These are phyloP conservation scores for Massariosphaeria phaeospora DNA, from an alignment of 495 filamentous ascomycete genomes.

Conservation along the genomic window DNA sequence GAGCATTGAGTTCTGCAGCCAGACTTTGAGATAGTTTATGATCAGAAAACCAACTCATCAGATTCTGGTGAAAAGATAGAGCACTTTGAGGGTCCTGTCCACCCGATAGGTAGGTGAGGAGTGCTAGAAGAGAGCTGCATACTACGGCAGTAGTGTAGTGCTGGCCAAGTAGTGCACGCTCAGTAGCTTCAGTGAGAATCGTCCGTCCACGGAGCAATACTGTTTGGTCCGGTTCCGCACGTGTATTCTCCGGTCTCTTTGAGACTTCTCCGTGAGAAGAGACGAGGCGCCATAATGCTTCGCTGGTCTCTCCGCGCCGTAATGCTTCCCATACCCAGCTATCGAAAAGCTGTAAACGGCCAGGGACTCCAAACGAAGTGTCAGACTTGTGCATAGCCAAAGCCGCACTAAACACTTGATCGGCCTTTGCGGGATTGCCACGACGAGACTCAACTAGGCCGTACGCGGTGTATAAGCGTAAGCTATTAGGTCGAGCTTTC, in stretches of 20 bases:
- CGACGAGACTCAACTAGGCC: slow-evolving; percentile 64
- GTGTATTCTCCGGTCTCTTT: not conserved
- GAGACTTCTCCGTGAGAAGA: slow-evolving; percentile 38
- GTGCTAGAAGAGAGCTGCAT: slow-evolving; percentile 55
- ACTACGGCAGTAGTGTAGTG: slow-evolving; percentile 50
- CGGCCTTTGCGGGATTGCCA: slow-evolving; percentile 51
- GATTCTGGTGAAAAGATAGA: slow-evolving; percentile 39
- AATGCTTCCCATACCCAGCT: slow-evolving; percentile 70
- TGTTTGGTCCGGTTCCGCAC: slow-evolving; percentile 15
- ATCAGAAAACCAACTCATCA: slow-evolving; percentile 36
- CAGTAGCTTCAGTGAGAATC: not conserved
- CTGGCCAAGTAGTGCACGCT: slow-evolving; percentile 45
- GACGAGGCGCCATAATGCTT: slow-evolving; percentile 49
- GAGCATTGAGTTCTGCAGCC: slow-evolving; percentile 37
- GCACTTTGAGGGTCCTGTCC: slow-evolving; percentile 37
- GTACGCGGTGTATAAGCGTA: slow-evolving; percentile 72
- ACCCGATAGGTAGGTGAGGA: slow-evolving; percentile 59
- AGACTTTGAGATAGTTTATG: slow-evolving; percentile 19
- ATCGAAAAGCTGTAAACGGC: slow-evolving; percentile 57
- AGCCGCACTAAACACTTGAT: slow-evolving; percentile 62
- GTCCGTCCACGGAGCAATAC: slow-evolving; percentile 27
- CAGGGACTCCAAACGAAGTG: slow-evolving; percentile 38
- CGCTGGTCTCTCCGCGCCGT: slow-evolving; percentile 42
- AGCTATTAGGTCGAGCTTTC: slow-evolving; percentile 59
- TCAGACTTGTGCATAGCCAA: slow-evolving; percentile 52